Base-by-base conservation (phyloP, 768 basidiomycete species). In the Kockovaella imperatae region DNA sequence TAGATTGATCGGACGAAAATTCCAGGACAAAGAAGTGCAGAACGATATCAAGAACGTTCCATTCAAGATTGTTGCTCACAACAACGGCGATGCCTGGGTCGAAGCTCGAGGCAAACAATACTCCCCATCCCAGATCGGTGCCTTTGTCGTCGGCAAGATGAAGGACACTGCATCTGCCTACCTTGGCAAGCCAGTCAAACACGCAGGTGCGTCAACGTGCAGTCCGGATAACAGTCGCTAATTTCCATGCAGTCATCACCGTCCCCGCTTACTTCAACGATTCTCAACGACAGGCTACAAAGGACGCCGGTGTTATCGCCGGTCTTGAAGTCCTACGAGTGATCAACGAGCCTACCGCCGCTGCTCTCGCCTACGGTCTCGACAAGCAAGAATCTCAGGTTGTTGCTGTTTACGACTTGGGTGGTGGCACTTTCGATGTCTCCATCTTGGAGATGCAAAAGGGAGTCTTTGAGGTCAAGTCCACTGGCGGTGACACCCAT, bases 181-280 rank as follows among this genome's bases (percentile, higher is more conserved):
- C 72, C 75, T 96, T 35, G 89, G 88, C 74, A 91, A 91, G 75
- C 83, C 81, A 59, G 80, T 96, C 75, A 91, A 85, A 85, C 91
- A 77, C 76, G 90, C 82, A 42, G 59, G 32, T 47, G 29, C 31
- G 42, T 32, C 15, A 26, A 18, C n/a, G n/a, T 24, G 36, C n/a
- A 3, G 34, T 24, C n/a, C 4, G 34, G 18, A 20, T 17, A 11
- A 15, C 44, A 17, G 8, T 17, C 17, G 48, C 40, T 45, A 23
- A 51, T 28, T 8, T 2, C 13, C n/a, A 3, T 2, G 10, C 50
- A 66, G 91, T 97, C 62, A 77, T 97, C 64, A 96, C 91, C 13
- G 93, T 96, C 25, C 95, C 93, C 0, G 91, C 93, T 0, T 96
- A 96, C 76, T 99, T 97, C 81, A 99, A 99, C 72, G 95, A 99